Conservation (phyloP, 73 alveolate species). For the Paramecium biaurelia region DNA sequence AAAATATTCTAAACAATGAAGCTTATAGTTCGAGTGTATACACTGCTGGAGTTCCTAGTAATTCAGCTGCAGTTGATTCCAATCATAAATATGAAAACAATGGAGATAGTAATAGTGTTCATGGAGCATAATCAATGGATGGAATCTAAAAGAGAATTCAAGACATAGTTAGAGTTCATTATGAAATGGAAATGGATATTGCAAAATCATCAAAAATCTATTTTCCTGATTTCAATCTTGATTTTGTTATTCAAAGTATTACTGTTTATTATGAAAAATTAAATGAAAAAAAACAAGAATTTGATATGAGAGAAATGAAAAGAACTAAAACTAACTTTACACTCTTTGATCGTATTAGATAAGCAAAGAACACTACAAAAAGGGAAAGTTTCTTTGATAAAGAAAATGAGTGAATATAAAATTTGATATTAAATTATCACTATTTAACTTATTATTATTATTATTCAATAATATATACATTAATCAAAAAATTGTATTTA, state of each 20-base stretch:
- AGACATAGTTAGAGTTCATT: background rate
- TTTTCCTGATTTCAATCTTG: conserved; percentile 23
- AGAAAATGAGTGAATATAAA: background rate
- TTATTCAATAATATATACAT: background rate
- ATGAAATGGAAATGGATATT: background rate
- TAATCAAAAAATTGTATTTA: no score
- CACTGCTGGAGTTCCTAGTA: background rate
- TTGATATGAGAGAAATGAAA: conserved; percentile 13
- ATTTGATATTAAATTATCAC: background rate
- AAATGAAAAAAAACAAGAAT: background rate
- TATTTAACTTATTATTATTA: background rate
- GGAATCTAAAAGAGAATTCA: background rate
- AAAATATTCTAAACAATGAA: background rate
- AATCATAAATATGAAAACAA: background rate
- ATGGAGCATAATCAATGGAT: background rate
- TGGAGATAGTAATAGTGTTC: background rate
- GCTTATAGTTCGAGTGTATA: background rate
- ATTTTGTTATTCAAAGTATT: background rate
- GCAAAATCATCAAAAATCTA: background rate
- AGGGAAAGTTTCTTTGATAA: background rate
- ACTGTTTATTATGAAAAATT: background rate
- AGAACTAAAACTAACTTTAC: conserved; percentile 30
- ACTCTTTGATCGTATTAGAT: background rate
- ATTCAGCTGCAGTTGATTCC: background rate
- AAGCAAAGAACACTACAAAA: background rate